Percentiles rank a stretch among this genome's conserved stretches.
Evolutionary conservation across 305 asterid species (phyloP).

Genomic region (Rubia balearica): DNA sequence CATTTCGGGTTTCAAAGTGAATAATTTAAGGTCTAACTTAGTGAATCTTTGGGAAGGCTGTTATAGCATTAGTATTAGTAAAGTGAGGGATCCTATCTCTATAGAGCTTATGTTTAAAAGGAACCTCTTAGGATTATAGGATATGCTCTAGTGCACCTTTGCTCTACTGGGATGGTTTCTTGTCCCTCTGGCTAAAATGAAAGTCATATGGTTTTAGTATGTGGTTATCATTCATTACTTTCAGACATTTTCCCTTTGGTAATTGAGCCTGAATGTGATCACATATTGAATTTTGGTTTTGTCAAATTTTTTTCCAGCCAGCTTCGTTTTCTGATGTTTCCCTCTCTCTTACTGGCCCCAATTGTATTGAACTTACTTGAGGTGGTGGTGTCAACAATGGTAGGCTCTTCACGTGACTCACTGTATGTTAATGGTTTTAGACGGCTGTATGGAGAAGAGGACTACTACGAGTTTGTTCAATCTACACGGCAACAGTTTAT

Average conservation of each 20-base stretch:
- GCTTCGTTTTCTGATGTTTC: not conserved
- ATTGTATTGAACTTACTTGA: not conserved
- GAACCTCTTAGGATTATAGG: not conserved
- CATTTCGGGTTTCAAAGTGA: not conserved
- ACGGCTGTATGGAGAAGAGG: conserved; percentile 57
- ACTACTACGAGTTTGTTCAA: conserved; percentile 40
- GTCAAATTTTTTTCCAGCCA: not conserved
- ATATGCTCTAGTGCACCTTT: not conserved
- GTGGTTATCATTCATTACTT: not conserved
- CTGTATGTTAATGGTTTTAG: conserved; percentile 29
- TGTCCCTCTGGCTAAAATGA: not conserved
- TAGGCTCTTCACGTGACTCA: conserved; percentile 1
- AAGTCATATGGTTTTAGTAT: not conserved
- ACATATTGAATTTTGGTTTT: not conserved
- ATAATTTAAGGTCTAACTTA: not conserved
- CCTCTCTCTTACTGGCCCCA: conserved; percentile 2
- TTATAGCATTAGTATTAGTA: not conserved
- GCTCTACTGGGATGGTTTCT: not conserved
- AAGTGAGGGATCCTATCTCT: not conserved
- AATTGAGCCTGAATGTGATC: not conserved
- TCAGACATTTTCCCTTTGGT: not conserved
- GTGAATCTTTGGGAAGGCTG: not conserved
- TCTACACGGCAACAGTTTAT: conserved; percentile 24
- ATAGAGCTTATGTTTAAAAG: not conserved
- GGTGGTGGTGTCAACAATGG: not conserved